Evolutionary conservation across 352 stramenopile genomes (phyloP), one percentile per base, ranked within the genome.

Genomic region (Phytophthora constricta): DNA sequence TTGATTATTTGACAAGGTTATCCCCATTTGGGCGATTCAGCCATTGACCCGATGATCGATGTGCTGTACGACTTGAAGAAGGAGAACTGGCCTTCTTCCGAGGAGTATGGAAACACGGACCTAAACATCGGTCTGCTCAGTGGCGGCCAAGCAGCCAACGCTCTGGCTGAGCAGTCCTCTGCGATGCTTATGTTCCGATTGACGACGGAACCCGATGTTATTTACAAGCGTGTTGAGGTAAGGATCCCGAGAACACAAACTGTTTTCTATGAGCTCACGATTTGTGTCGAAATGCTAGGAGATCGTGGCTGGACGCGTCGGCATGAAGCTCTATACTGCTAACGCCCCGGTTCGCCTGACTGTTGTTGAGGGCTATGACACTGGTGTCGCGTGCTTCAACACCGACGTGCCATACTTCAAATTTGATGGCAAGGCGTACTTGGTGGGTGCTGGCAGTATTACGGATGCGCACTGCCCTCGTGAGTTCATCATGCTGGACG

Each of bases 171-270:
- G 47, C 70, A 85, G n/a, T 86, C 86, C 1, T 91, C 87, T 16
- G 89, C 87, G n/a, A 91, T 92, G 74, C 81, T 95, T 26, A 95
- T 97, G 87, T 97, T 97, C 74, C 84, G 89, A 27, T 59, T 97
- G 48, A 95, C 87, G 22, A 84, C 76, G 19, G 73, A 85, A 22
- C 89, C 87, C 10, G 80, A 93, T 13, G 62, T 81, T 41, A 84
- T 96, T 22, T 76, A 96, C 28, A 65, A 79, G 20, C 80, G 83
- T 2, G 82, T 96, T 39, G 74, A 90, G 63, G 77, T 83, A 60
- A n/a, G 62, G 45, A 13, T 31, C 34, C 17, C 45, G 4, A 17
- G 8, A 46, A 1, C n/a, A 43, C 11, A 14, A 42, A 39, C 25
- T 13, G 27, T 62, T 11, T 31, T 62, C 1, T 23, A 39, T 16